Evolutionary conservation across 192 early-diverging fungal genomes (phyloP).

Genomic region (Backusella tarrabulga): DNA sequence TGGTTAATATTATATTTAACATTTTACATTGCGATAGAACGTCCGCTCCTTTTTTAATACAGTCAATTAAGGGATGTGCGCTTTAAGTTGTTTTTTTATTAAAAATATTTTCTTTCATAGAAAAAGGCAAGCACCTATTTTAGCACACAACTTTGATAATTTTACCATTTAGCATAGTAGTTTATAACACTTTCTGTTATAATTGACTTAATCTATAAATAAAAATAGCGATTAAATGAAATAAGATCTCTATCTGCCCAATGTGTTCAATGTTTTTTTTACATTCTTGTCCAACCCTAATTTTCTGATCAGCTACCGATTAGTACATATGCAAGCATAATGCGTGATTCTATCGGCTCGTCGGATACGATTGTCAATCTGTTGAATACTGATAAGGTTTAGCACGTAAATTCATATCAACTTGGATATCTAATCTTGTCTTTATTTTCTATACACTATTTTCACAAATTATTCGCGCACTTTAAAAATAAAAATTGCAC

Average conservation of each 20-base stretch:
- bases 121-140: neutral
- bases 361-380: neutral
- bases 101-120: neutral
- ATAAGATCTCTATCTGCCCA: neutral
- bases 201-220: neutral
- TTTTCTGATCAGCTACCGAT: neutral
- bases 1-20: neutral
- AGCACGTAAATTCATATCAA: neutral
- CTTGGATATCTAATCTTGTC: neutral
- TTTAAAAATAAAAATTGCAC: too few relatives aligned
- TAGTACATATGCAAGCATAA: neutral
- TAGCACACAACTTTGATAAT: too few relatives aligned
- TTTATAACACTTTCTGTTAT: too few relatives aligned
- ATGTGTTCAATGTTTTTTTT: neutral
- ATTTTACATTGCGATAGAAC: neutral
- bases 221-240: neutral
- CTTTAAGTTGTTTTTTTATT: neutral
- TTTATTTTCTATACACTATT: neutral
- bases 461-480: too few relatives aligned
- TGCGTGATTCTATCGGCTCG: neutral
- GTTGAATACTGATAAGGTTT: neutral
- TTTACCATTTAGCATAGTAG: neutral
- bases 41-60: neutral
- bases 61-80: neutral
- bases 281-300: neutral